Conservation (phyloP, 176 grass and related monocot genomes). For the Saccharum officinarum region DNA sequence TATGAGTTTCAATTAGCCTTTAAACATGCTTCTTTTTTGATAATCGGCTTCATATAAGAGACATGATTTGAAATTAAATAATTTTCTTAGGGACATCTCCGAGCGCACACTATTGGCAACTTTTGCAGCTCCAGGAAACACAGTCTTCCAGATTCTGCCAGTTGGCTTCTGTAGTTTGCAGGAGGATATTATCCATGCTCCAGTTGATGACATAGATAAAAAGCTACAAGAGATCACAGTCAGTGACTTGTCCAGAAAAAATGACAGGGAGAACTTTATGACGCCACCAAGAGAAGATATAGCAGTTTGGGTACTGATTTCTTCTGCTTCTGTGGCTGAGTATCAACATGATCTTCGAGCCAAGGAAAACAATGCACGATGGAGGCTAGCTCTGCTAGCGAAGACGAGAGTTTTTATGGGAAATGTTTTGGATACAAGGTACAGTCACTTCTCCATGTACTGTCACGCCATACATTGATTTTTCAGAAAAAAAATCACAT, state of each 20-base stretch:
- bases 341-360: conserved; percentile 52
- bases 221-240: conserved; percentile 35
- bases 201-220: conserved; percentile 44
- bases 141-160: conserved; percentile 73
- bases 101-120: conserved; percentile 36
- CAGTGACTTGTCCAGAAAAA: conserved; percentile 29
- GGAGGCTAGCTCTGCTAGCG: conserved; percentile 75
- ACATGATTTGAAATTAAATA: conserved; percentile 17
- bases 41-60: conserved; percentile 17
- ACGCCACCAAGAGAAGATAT: conserved; percentile 53
- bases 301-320: conserved; percentile 86
- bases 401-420: conserved; percentile 62
- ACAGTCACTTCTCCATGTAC: conserved; percentile 38
- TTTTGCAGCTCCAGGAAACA: conserved; percentile 53
- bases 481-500: neutral
- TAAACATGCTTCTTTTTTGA: conserved; percentile 11
- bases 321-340: conserved; percentile 63
- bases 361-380: conserved; percentile 51
- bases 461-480: conserved; percentile 19
- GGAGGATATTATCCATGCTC: conserved; percentile 45
- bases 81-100: conserved; percentile 58
- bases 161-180: conserved; percentile 64
- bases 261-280: conserved; percentile 25
- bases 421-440: conserved; percentile 81
- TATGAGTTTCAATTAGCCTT: conserved; percentile 25